These are phyloP conservation scores for Biscogniauxia mediterranea DNA, from an alignment of 2,329 filamentous ascomycete species.

Conservation along the genomic window DNA sequence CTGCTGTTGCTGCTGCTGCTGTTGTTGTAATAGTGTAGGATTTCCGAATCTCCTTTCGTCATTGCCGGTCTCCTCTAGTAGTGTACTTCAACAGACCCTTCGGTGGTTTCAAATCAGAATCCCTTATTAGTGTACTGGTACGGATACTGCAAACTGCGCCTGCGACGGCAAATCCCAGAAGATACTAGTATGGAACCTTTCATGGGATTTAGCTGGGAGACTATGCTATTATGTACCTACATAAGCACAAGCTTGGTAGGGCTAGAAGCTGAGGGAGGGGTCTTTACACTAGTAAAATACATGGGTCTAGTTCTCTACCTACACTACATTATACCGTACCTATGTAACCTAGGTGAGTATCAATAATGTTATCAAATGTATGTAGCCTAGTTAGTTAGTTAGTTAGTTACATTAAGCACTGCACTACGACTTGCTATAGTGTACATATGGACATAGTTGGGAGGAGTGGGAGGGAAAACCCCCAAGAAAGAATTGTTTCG, in stretches of 20 bases:
- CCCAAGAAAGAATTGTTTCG: not conserved
- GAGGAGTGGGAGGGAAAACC: not conserved
- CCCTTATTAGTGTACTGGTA: not conserved
- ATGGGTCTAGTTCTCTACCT: not conserved
- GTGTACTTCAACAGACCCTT: not conserved
- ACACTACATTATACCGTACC: too few relatives aligned
- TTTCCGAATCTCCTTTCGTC: not conserved
- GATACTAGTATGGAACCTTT: not conserved
- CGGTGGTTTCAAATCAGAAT: not conserved
- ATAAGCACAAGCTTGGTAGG: not conserved
- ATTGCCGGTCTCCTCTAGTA: not conserved
- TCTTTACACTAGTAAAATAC: not conserved
- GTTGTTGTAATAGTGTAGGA: not conserved
- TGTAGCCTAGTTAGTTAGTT: too few relatives aligned
- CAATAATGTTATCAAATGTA: too few relatives aligned
- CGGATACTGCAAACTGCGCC: too few relatives aligned
- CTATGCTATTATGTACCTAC: not conserved
- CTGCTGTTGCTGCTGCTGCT: too few relatives aligned
- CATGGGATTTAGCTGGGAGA: not conserved
- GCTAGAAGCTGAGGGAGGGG: not conserved
- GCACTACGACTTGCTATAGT: too few relatives aligned
- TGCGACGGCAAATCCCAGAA: not conserved
- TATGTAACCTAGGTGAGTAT: too few relatives aligned
- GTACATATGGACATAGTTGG: too few relatives aligned
- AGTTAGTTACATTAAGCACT: too few relatives aligned